Evolutionary conservation across 192 early-diverging fungal species (phyloP), one percentile per base, ranked within the genome.

Genomic region (Backusella mclennaniae): DNA sequence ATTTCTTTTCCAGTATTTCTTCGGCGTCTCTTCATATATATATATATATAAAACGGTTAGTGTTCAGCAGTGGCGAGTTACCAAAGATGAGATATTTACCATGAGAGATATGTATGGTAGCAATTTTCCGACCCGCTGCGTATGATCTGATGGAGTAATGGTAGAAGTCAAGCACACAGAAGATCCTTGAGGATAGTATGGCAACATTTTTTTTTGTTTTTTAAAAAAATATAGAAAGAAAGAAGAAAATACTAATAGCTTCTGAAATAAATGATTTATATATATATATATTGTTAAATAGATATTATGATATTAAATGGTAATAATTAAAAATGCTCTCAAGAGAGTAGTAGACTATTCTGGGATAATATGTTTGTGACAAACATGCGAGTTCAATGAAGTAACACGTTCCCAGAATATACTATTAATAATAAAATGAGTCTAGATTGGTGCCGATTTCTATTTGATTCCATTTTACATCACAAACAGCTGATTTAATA

Each of bases 81-180:
- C 56, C 56, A 63, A 63, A 63, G 56, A 26, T 23, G 56, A 63
- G 9, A 63, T 63, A 63, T 63, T 63, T 63, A 63, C 56, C 56
- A 63, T 63, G 23, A 63, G 56, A 12, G 23, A 29, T 12, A 63
- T 29, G 11, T 63, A 63, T 63, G 56, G 56, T 63, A 63, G 23
- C 26, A 63, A 29, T 29, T 63, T 63, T 9, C 56, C 56, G 23
- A 29, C 56, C 21, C 56, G 12, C 29, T 63, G 56, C 9, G 56
- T 63, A 63, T 63, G 56, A 26, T 63, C 56, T 63, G 56, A 63
- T 29, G 56, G 56, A 26, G 56, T 63, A 29, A 63, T 63, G 9
- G 53, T 59, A 63, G 56, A 63, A 63, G 56, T 63, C 23, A 63
- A 63, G 56, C 56, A 63, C 3, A 26, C 56, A 2, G 56, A 63